A percentile compares a stretch with the other conserved stretches of the same genome.
Conservation (phyloP, 2,329 filamentous ascomycete species). For the Curvularia eragrostidis region DNA sequence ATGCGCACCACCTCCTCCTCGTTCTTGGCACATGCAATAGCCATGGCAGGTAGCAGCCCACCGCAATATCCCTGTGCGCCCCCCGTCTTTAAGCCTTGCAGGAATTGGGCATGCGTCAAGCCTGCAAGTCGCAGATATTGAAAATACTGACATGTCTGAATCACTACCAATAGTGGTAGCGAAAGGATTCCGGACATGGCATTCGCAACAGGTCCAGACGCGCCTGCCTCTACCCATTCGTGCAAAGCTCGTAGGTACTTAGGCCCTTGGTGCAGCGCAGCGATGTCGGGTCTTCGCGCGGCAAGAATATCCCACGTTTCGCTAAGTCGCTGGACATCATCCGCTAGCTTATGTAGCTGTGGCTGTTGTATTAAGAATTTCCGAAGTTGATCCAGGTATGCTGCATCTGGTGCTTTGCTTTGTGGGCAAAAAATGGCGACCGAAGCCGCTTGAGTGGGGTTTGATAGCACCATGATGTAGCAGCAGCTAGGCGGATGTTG, state of each 20-base stretch:
- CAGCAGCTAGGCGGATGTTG: not conserved
- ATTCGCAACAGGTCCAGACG: constrained; percentile 21
- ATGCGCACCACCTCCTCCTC: constrained; percentile 24
- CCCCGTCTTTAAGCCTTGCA: constrained; percentile 13
- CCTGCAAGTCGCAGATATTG: constrained; percentile 21
- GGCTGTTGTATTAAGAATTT: constrained; percentile 17
- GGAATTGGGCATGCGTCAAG: constrained; percentile 20
- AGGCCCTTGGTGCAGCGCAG: constrained; percentile 8
- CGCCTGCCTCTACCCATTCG: constrained; percentile 14
- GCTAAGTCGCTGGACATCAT: constrained; percentile 10
- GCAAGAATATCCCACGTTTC: constrained; percentile 16
- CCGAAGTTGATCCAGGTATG: constrained; percentile 25
- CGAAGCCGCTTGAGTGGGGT: constrained; percentile 14
- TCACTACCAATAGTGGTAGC: constrained; percentile 27
- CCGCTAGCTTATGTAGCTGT: constrained; percentile 8
- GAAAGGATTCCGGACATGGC: constrained; percentile 24
- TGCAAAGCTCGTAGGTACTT: constrained; percentile 6
- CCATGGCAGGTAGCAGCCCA: constrained; percentile 19
- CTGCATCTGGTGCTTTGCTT: constrained; percentile 27
- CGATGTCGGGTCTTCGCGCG: constrained; percentile 13
- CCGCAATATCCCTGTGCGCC: constrained; percentile 28
- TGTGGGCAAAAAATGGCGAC: constrained; percentile 32
- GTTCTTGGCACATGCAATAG: constrained; percentile 22
- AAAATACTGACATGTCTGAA: constrained; percentile 33
- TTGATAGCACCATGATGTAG: constrained; percentile 1